Evolutionary conservation across 1,139 yeast species (phyloP), one percentile per base, ranked within the genome.

Genomic region (Protomyces macrosporus): DNA sequence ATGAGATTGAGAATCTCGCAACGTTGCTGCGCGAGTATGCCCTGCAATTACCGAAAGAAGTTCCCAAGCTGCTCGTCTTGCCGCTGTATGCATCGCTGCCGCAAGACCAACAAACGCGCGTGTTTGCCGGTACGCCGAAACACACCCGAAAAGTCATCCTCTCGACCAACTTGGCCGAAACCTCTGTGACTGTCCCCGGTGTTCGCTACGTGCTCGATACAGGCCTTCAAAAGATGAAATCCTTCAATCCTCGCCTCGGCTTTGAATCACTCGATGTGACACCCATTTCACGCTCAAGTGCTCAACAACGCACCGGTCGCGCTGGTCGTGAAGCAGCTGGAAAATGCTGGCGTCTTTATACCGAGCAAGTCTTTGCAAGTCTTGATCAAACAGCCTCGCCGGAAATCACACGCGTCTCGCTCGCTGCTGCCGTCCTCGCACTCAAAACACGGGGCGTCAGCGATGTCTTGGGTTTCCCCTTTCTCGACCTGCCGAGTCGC

Each of bases 321-420:
- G 98, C 98, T 35, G 99, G 99, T 69, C 89, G 99, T 83, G 98
- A 93, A 77, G 81, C 84, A 6, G 84, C 88, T 52, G 99, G 99
- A 60, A 93, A 91, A 74, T 90, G 95, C 50, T 93, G 81, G 74
- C 78, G 98, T 66, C 76, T 93, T 45, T 95, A 87, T 73, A 85
- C 88, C 64, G 98, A 91, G 71, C 73, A 76, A 1, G 86, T 88
- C 56, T 93, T 83, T 71, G 69, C 74, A 16, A 78, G 80, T 65
- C 76, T 95, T 53, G 86, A 88, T 0, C 78, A 79, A 63, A 95
- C 90, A 72, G 93, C 96, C 14, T 98, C 91, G 71, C 91, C 98
- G 0, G 98, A 93, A 74, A 91, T 93, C 68, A 79, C 87, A 68
- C 81, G 98, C 70, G 86, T 90, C 63, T 97, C 91, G 71, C 85